Conservation (phyloP, 192 early-diverging fungal genomes). For the Coemansia sp. region DNA sequence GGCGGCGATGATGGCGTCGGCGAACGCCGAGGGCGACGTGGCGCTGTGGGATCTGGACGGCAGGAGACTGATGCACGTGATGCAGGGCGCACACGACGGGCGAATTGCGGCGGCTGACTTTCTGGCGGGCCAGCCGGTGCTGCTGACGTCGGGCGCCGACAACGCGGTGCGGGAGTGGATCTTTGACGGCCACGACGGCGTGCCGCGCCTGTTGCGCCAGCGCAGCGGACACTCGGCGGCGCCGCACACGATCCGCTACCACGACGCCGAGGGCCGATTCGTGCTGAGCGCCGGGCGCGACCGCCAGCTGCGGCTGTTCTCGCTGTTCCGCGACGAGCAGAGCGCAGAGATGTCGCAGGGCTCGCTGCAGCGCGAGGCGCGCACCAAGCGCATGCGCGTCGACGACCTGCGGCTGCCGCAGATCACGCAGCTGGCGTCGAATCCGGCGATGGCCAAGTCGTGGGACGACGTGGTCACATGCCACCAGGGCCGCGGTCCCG, state of each 20-base stretch:
- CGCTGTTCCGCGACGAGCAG: conserved; percentile 80
- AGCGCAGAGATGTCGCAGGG: conserved; percentile 86
- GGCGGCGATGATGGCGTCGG: conserved; percentile 86
- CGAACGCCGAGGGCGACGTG: conserved; percentile 84
- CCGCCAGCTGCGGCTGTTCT: conserved; percentile 79
- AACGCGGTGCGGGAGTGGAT: conserved; percentile 97
- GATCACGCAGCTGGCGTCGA: conserved; percentile 74
- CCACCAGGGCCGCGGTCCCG: conserved; percentile 72
- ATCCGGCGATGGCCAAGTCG: conserved; percentile 65
- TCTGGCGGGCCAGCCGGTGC: conserved; percentile 79
- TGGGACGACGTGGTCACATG: conserved; percentile 94
- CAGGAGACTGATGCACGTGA: conserved; percentile 69
- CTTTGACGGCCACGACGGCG: conserved; percentile 83
- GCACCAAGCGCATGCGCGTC: conserved; percentile 58
- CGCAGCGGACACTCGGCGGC: conserved; percentile 86
- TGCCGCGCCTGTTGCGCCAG: conserved; percentile 78
- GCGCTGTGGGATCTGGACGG: conserved; percentile 91
- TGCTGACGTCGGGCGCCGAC: conserved; percentile 85
- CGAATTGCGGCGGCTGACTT: conserved; percentile 76
- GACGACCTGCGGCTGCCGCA: conserved; percentile 73
- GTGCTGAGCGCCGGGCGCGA: conserved; percentile 87
- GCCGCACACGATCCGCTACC: conserved; percentile 78
- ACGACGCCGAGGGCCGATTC: conserved; percentile 68
- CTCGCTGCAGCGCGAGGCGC: conserved; percentile 52
- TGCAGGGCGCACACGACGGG: conserved; percentile 87